These are phyloP conservation scores for Suillus subaureus DNA, from an alignment of 768 basidiomycete genomes.

Conservation along the genomic window DNA sequence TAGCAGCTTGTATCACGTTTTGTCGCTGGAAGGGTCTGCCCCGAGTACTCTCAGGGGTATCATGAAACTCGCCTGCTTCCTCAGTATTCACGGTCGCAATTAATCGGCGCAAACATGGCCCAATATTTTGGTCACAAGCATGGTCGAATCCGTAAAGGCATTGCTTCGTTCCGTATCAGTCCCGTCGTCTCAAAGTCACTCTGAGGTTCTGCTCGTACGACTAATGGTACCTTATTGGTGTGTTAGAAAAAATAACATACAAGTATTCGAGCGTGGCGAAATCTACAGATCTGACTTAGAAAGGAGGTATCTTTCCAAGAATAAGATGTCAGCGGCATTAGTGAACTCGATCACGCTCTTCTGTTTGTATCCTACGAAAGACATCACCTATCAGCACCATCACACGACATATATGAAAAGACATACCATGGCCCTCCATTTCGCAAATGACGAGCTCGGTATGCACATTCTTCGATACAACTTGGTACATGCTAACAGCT, in stretches of 20 bases:
- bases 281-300: constrained; percentile 15
- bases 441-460: constrained; percentile 43
- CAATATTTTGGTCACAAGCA: neutral
- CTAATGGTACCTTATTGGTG: neutral
- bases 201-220: constrained; percentile 9
- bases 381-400: constrained; percentile 10
- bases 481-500: constrained; percentile 40
- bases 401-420: neutral
- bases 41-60: neutral
- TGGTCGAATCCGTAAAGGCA: constrained; percentile 6
- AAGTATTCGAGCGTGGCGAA: neutral
- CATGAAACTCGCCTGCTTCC: neutral
- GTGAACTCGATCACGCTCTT: constrained; percentile 46
- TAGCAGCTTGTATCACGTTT: neutral
- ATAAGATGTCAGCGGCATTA: constrained; percentile 41
- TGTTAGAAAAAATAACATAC: neutral
- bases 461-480: constrained; percentile 30
- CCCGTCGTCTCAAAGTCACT: constrained; percentile 11
- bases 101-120: neutral
- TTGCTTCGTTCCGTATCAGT: constrained; percentile 3
- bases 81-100: neutral
- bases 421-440: constrained; percentile 45
- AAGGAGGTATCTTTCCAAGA: constrained; percentile 39
- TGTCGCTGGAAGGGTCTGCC: neutral
- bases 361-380: constrained; percentile 40